Percentiles rank a stretch among this genome's conserved stretches.
phyloP scores from a whole-genome alignment of 2,329 filamentous ascomycete species.

The Fusarium armeniacum region DNA sequence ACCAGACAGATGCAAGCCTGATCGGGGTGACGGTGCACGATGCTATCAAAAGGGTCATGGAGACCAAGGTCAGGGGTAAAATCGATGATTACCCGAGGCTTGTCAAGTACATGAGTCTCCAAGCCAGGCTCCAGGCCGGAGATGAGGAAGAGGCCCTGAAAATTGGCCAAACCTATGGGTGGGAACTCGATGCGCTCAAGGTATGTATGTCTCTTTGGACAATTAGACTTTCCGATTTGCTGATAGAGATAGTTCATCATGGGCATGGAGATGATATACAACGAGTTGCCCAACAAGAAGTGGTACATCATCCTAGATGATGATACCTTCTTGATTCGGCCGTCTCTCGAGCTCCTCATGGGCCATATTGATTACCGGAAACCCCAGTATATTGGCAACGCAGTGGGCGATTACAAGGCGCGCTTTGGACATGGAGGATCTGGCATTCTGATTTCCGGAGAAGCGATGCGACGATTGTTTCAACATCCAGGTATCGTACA shows the following conservation, averaged over 20 bases:
- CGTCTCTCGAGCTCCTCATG: constrained; percentile 63
- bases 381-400: constrained; percentile 68
- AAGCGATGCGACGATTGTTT: constrained; percentile 64
- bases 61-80: constrained; percentile 51
- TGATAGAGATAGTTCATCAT: constrained; percentile 64
- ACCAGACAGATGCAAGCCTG: constrained; percentile 51
- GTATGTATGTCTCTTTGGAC: constrained; percentile 50
- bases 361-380: constrained; percentile 62
- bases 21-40: constrained; percentile 58
- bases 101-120: constrained; percentile 58
- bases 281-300: constrained; percentile 66
- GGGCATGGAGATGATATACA: constrained; percentile 66
- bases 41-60: constrained; percentile 56
- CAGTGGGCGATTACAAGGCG: constrained; percentile 68
- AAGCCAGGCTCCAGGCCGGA: constrained; percentile 55
- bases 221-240: constrained; percentile 5
- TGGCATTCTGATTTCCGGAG: constrained; percentile 66
- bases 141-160: constrained; percentile 56
- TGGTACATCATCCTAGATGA: constrained; percentile 72
- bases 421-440: constrained; percentile 71
- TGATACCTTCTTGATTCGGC: constrained; percentile 68
- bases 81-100: constrained; percentile 54
- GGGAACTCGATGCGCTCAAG: constrained; percentile 67
- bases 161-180: constrained; percentile 59
- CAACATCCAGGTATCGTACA: constrained; percentile 59